Base-by-base conservation (phyloP, 768 basidiomycete genomes). In the Heimioporus sp. region DNA sequence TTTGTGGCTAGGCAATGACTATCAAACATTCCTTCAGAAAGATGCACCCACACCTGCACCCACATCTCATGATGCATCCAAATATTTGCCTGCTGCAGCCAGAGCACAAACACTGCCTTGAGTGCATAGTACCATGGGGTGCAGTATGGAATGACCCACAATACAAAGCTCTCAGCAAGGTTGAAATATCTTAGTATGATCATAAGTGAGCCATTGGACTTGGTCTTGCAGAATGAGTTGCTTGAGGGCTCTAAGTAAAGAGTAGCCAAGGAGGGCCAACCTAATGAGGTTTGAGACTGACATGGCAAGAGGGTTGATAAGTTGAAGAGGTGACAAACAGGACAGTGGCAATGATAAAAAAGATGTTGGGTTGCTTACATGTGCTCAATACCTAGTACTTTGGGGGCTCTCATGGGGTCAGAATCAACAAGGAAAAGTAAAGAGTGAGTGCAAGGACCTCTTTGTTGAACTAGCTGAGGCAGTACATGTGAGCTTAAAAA, bases 201-300 rank as follows among this genome's bases (percentile, higher is more conserved):
- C 96, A 79, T 99, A 99, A 3, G 95, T 96, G 65, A 98, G 80
- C 94, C 94, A 98, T 73, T 97, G 94, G 63, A 88, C 78, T 72
- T 96, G 90, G 60, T 96, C 92, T 60, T 86, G 79, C 53, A 85
- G 77, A 3, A 80, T 78, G n/a, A 92, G 90, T 6, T 80, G 72
- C 72, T 99, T 95, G 66, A 99, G 83, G 28, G 97, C 95, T 73
- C 88, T 89, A 77, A 98, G 83, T 46, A 94, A 97, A 70, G 97
- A 83, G 71, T 92, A 98, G 5, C 93, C 93, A 28, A 97, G 97
- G 63, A 98, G 79, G 31, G 76, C 90, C 87, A 89, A 98, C 47
- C 95, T 97, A 64, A 99, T 83, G 63, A 97, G 78, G 74, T 97
- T 96, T 53, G 96, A 96, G 58, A 96, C 80, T 62, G 94, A 90